Conservation (phyloP, 2,329 filamentous ascomycete genomes). For the Paecilomyces dactylethromorphus region DNA sequence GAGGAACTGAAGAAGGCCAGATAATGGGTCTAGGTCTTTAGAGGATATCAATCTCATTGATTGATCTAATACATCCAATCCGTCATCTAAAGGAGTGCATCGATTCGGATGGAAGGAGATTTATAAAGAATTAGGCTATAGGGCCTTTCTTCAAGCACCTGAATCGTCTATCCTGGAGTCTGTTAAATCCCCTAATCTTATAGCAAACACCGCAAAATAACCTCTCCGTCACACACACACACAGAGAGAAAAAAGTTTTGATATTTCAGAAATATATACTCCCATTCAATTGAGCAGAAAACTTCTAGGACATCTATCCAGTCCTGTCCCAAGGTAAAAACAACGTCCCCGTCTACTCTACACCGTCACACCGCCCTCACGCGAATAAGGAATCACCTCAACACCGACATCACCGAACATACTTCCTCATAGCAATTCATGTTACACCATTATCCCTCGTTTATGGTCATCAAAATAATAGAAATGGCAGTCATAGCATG, state of each 20-base stretch:
- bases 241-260: background rate
- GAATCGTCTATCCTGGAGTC: background rate
- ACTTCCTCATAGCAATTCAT: background rate
- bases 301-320: background rate
- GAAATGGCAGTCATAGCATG: background rate
- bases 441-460: background rate
- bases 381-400: background rate
- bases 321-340: background rate
- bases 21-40: too few relatives aligned
- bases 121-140: too few relatives aligned
- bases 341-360: background rate
- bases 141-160: too few relatives aligned
- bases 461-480: constrained; percentile 3
- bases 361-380: background rate
- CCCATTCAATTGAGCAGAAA: background rate
- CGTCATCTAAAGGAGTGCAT: too few relatives aligned
- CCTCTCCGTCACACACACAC: background rate
- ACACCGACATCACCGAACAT: background rate
- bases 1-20: too few relatives aligned
- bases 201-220: too few relatives aligned
- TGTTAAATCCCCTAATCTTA: too few relatives aligned
- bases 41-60: too few relatives aligned
- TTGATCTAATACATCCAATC: too few relatives aligned
- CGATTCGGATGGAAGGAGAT: too few relatives aligned
- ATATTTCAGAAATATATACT: background rate